Evolutionary conservation across 2,329 filamentous ascomycete species (phyloP).

Genomic region (Aspergillus calidoustus): DNA sequence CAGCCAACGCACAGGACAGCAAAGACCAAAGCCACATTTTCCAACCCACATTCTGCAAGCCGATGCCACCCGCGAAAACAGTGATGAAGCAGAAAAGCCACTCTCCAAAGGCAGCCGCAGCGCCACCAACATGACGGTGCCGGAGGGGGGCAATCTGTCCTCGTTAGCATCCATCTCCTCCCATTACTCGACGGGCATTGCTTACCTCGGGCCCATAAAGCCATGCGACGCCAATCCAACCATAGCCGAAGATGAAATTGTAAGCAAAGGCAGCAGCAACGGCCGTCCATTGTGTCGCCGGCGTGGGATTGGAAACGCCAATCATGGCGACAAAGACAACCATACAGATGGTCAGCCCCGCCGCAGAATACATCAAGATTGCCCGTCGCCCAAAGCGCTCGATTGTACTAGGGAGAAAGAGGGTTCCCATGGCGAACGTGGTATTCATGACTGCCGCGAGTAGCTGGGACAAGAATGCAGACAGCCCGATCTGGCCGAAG

Average conservation of each 20-base stretch:
- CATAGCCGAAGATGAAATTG: constrained; percentile 10
- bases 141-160: background rate
- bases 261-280: constrained; percentile 1
- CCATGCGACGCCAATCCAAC: constrained; percentile 5
- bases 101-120: background rate
- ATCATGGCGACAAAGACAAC: constrained; percentile 5
- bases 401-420: background rate
- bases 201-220: constrained; percentile 4
- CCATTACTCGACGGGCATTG: background rate
- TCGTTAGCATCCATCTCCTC: background rate
- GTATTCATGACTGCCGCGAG: constrained; percentile 7
- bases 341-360: constrained; percentile 1
- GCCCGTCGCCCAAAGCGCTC: background rate
- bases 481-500: constrained; percentile 1
- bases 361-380: constrained; percentile 5
- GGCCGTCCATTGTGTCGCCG: background rate
- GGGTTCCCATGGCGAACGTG: background rate
- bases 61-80: constrained; percentile 1
- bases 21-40: constrained; percentile 8
- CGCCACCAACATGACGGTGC: constrained; percentile 2
- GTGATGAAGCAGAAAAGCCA: constrained; percentile 11
- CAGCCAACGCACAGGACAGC: background rate
- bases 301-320: background rate
- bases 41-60: constrained; percentile 9
- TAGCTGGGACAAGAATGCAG: constrained; percentile 2